These are phyloP conservation scores for Malus sieversii DNA, from an alignment of 306 rosid genomes.

Conservation along the genomic window DNA sequence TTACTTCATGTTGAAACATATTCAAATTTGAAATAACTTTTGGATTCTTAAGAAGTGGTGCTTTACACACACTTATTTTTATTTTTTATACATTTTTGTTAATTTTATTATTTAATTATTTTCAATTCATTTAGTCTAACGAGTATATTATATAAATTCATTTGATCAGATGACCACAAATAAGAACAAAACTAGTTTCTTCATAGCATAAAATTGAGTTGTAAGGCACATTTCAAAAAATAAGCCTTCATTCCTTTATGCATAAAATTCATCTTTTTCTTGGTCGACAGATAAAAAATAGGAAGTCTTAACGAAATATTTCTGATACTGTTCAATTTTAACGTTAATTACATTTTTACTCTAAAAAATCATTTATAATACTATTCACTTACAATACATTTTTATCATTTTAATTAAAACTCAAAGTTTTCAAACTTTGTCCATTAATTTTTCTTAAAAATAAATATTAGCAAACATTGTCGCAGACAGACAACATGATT, in stretches of 20 bases:
- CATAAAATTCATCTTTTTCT: background rate
- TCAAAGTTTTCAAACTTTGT: background rate
- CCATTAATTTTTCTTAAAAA: background rate
- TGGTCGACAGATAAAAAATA: too few species aligned
- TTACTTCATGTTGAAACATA: background rate
- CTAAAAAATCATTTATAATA: rapidly evolving
- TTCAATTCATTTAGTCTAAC: too few species aligned
- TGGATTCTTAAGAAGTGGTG: background rate
- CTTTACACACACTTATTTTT: too few species aligned
- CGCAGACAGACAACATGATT: conserved; percentile 28
- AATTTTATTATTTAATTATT: too few species aligned
- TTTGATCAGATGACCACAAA: too few species aligned
- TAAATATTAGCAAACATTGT: background rate
- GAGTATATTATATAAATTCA: too few species aligned
- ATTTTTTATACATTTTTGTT: rapidly evolving
- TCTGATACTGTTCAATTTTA: rapidly evolving
- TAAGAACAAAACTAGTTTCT: too few species aligned
- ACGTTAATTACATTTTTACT: rapidly evolving
- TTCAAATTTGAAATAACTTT: background rate
- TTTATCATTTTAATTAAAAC: too few species aligned
- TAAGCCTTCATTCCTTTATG: background rate
- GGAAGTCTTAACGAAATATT: too few species aligned
- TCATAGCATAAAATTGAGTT: too few species aligned
- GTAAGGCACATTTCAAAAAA: too few species aligned
- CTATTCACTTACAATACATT: too few species aligned